Conservation (phyloP, 768 basidiomycete species). For the Russula abietina region DNA sequence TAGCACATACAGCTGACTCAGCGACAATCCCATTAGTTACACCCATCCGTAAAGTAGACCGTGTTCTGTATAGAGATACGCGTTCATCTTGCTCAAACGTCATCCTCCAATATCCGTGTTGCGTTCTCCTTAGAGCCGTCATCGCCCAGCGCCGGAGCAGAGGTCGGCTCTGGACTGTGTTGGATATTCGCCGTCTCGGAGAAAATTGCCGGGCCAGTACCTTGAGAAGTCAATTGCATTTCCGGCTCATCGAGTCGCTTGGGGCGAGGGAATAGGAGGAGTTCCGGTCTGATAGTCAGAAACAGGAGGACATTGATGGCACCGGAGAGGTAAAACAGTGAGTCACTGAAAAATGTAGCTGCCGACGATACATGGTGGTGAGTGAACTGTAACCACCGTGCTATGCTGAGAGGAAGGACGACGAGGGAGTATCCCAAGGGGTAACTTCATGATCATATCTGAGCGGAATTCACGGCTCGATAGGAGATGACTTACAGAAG, state of each 20-base stretch:
- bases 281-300: slow-evolving; percentile 34
- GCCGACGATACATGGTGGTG: slow-evolving; percentile 27
- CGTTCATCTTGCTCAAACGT: too few species aligned
- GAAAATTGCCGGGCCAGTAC: not conserved
- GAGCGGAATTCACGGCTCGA: not conserved
- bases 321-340: slow-evolving; percentile 38
- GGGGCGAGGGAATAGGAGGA: slow-evolving; percentile 30
- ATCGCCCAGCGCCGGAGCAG: too few species aligned
- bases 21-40: too few species aligned
- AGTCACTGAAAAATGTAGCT: slow-evolving; percentile 32
- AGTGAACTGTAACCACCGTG: not conserved
- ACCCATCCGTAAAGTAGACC: too few species aligned
- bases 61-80: too few species aligned
- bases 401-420: not conserved
- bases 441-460: not conserved
- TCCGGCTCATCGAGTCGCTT: not conserved
- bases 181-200: not conserved
- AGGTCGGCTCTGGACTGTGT: not conserved
- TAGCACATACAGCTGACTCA: too few species aligned
- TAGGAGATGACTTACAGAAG: too few species aligned
- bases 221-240: not conserved
- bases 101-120: too few species aligned
- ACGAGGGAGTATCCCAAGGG: not conserved
- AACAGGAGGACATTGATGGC: slow-evolving; percentile 38
- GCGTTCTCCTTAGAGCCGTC: too few species aligned